phyloP scores from a whole-genome alignment of 345 rosid species.

The Sapria himalayana region DNA sequence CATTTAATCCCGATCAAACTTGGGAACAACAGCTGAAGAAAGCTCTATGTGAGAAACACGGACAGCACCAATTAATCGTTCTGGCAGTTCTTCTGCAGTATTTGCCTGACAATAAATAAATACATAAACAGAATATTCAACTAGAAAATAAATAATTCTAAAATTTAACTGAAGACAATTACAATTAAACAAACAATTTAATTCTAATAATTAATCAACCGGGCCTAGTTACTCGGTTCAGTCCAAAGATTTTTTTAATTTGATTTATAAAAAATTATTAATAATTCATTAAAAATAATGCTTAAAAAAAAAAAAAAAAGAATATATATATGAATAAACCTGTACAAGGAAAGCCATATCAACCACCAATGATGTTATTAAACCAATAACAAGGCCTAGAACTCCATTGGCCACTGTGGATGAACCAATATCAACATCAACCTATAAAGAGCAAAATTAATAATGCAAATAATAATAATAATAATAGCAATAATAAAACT shows the following conservation, averaged over 20 bases:
- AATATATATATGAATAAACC: conserved; percentile 17
- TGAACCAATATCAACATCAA: conserved; percentile 93
- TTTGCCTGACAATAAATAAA: conserved; percentile 33
- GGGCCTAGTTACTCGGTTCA: too few relatives aligned
- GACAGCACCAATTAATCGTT: conserved; percentile 72
- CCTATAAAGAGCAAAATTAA: conserved; percentile 18
- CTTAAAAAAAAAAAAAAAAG: not conserved
- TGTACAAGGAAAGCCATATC: conserved; percentile 99
- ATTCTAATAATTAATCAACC: not conserved
- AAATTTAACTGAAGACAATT: too few relatives aligned
- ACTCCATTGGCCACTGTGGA: conserved; percentile 99
- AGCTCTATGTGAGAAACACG: conserved; percentile 85
- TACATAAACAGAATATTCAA: not conserved
- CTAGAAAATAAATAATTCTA: not conserved
- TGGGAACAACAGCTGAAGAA: conserved; percentile 75
- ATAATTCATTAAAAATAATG: not conserved
- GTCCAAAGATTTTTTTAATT: too few relatives aligned
- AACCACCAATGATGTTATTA: conserved; percentile 71
- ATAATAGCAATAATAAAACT: conserved; percentile 5
- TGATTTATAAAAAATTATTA: too few relatives aligned
- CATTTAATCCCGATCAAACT: conserved; percentile 31
- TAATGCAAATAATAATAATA: not conserved
- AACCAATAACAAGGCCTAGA: conserved; percentile 90
- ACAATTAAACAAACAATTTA: not conserved
- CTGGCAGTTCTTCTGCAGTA: conserved; percentile 70